Evolutionary conservation across 345 rosid species (phyloP).

Genomic region (Arabidopsis arenosa): DNA sequence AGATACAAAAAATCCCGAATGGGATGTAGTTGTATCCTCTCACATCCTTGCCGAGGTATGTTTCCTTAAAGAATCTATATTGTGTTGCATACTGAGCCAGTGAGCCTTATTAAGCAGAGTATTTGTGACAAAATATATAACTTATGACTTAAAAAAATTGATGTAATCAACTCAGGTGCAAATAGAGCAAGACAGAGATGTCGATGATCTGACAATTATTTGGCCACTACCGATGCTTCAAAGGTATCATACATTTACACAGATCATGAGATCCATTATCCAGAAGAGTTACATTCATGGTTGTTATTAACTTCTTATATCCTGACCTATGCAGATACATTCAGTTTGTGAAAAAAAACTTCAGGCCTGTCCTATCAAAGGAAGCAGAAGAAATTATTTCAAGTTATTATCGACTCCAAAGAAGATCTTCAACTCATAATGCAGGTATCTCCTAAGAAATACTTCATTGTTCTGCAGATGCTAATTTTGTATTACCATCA

Average conservation of each 20-base stretch:
- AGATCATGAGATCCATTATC: background rate
- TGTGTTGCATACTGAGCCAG: background rate
- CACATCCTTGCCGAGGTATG: conserved; percentile 92
- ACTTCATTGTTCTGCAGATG: background rate
- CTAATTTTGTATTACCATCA: conserved; percentile 5
- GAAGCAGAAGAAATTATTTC: conserved; percentile 93
- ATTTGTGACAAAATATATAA: background rate
- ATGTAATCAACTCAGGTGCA: conserved; percentile 55
- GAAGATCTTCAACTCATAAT: conserved; percentile 89
- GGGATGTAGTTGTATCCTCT: conserved; percentile 98
- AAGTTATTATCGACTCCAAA: conserved; percentile 90
- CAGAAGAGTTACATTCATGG: conserved; percentile 8
- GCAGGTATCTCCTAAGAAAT: conserved; percentile 59
- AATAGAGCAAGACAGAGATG: conserved; percentile 44
- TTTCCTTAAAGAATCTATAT: background rate
- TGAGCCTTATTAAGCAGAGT: background rate
- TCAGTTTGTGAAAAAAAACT: conserved; percentile 74
- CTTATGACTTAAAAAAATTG: conserved; percentile 21
- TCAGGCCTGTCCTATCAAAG: conserved; percentile 79
- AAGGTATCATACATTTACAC: conserved; percentile 50
- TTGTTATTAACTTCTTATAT: background rate
- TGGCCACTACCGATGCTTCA: conserved; percentile 87
- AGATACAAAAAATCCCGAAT: conserved; percentile 96
- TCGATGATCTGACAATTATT: conserved; percentile 58
- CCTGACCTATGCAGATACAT: conserved; percentile 64